Evolutionary conservation across 140 eudicot genomes (phyloP).

Genomic region (Anethum foeniculum): DNA sequence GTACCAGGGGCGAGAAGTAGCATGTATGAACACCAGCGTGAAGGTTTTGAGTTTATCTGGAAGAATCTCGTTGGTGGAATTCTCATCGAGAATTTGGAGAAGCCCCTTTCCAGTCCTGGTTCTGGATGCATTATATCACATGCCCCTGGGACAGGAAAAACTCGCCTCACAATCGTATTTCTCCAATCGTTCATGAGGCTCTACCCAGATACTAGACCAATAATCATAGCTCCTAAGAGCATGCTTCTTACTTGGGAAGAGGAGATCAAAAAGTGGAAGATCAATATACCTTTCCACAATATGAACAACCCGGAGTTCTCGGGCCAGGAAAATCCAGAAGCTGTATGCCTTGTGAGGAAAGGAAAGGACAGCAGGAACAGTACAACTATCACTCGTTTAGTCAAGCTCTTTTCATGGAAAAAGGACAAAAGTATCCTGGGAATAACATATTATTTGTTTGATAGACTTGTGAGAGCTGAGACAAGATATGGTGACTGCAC

Average conservation of each 20-base stretch:
- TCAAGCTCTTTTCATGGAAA: conserved; percentile 28
- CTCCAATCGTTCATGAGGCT: conserved; percentile 36
- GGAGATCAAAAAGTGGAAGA: conserved; percentile 61
- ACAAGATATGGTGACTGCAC: neutral
- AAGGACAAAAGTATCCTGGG: conserved; percentile 47
- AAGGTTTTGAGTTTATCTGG: conserved; percentile 88
- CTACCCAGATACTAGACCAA: conserved; percentile 45
- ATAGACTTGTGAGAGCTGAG: conserved; percentile 35
- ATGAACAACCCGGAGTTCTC: conserved; percentile 29
- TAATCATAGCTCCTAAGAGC: conserved; percentile 57
- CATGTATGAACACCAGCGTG: conserved; percentile 34
- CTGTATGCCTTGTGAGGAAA: neutral
- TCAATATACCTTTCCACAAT: conserved; percentile 47
- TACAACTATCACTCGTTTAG: neutral
- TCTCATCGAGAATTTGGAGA: conserved; percentile 35
- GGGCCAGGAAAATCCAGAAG: conserved; percentile 19
- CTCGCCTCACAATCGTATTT: conserved; percentile 54
- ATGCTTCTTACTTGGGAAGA: conserved; percentile 76
- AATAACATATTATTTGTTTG: conserved; percentile 48
- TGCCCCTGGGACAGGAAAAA: conserved; percentile 85
- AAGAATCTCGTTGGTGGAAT: conserved; percentile 53
- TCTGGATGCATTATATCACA: conserved; percentile 91
- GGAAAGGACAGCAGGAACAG: neutral
- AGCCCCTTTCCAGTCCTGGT: conserved; percentile 17
- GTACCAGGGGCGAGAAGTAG: conserved; percentile 35